Evolutionary conservation across 441 rosid species (phyloP).

Genomic region (Jatropha multifida): DNA sequence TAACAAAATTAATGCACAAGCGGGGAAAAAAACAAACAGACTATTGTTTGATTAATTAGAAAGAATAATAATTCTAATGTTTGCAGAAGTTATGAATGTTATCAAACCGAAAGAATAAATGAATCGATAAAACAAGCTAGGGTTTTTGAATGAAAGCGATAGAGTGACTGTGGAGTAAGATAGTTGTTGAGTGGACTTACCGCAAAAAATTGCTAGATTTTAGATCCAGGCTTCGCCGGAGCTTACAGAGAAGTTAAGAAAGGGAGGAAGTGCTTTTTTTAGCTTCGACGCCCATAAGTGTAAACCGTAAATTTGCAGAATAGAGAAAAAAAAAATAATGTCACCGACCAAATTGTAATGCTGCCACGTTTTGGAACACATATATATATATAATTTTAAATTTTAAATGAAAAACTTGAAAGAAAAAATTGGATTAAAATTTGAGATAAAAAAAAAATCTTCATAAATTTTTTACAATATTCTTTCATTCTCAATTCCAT

Average conservation of each 20-base stretch:
- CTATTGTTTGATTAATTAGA: not conserved
- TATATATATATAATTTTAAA: too few relatives aligned
- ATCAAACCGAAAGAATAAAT: not conserved
- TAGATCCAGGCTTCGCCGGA: slow-evolving; percentile 4
- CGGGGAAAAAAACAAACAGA: not conserved
- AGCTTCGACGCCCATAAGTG: not conserved
- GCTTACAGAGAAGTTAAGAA: not conserved
- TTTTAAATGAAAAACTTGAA: too few relatives aligned
- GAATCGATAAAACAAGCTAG: not conserved
- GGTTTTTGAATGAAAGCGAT: not conserved
- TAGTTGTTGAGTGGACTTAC: not conserved
- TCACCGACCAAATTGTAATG: not conserved
- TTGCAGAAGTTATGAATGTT: too few relatives aligned
- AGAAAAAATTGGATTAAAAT: not conserved
- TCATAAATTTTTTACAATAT: not conserved
- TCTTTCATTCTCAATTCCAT: too few relatives aligned
- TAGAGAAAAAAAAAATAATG: not conserved
- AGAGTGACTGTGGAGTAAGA: not conserved
- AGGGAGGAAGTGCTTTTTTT: not conserved
- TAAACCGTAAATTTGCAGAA: not conserved
- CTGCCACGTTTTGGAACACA: not conserved
- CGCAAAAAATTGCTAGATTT: not conserved
- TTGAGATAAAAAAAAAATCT: not conserved
- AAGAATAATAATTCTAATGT: not conserved
- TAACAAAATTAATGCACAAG: not conserved